Evolutionary conservation across 306 rosid species (phyloP).

Genomic region (Vicia faba): DNA sequence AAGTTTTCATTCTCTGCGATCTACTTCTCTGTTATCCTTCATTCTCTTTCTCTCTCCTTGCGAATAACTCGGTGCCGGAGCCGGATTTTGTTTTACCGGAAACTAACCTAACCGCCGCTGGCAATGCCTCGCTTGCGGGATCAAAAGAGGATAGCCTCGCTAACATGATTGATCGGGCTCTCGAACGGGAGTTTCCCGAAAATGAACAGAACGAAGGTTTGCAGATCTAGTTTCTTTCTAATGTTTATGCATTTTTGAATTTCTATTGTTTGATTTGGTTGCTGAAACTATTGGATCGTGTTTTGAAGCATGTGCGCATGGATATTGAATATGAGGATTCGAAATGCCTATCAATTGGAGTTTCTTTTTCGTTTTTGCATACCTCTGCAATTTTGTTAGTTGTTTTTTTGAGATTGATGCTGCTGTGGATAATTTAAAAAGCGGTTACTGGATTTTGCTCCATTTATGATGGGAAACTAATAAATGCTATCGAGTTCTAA

Average conservation of each 20-base stretch:
- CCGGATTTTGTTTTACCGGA: slow-evolving; percentile 38
- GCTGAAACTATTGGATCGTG: slow-evolving; percentile 18
- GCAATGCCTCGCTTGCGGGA: slow-evolving; percentile 63
- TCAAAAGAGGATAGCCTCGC: slow-evolving; percentile 78
- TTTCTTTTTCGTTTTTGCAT: slow-evolving; percentile 11
- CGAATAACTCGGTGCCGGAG: slow-evolving; percentile 38
- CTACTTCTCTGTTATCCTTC: slow-evolving; percentile 48
- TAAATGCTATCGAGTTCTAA: neutral
- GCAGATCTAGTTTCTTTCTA: slow-evolving; percentile 44
- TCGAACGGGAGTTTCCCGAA: slow-evolving; percentile 83
- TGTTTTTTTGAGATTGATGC: neutral
- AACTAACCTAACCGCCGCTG: slow-evolving; percentile 52
- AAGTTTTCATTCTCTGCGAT: slow-evolving; percentile 31
- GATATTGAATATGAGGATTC: slow-evolving; percentile 14
- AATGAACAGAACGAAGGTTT: slow-evolving; percentile 83
- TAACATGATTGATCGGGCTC: slow-evolving; percentile 91
- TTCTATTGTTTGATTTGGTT: slow-evolving; percentile 9
- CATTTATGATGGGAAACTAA: slow-evolving; percentile 23
- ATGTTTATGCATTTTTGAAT: slow-evolving; percentile 14
- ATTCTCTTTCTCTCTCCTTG: slow-evolving; percentile 47
- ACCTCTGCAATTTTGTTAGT: slow-evolving; percentile 19
- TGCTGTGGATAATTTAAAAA: neutral
- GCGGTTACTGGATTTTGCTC: slow-evolving; percentile 1
- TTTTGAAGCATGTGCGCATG: slow-evolving; percentile 20
- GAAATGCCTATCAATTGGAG: slow-evolving; percentile 37